Evolutionary conservation across 176 grass and related monocot genomes (phyloP), one percentile per base, ranked within the genome.

Genomic region (Lolium perenne): DNA sequence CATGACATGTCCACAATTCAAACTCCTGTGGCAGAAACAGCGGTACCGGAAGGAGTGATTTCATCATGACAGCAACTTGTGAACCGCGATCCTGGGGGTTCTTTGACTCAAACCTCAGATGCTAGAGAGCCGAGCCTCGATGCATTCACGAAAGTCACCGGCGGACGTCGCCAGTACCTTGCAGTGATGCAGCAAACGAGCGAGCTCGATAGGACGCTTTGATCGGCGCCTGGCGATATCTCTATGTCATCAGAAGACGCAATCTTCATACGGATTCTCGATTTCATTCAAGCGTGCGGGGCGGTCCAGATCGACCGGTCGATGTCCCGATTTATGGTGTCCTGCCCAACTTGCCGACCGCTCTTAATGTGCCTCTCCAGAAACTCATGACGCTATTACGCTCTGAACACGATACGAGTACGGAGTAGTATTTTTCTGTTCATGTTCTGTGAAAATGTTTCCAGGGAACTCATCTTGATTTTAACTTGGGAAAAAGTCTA

Each of bases 261-360:
- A 43, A 43, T 43, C 41, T 43, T 6, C 41, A 43, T 43, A 43
- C 41, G 41, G 17, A 23, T 63, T 40, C 12, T 35, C 11, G 18
- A 48, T 76, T 43, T 81, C 60, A 66, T 41, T 51, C 23, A 23
- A 76, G 70, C 78, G n/a, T 40, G 40, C 76, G 20, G 77, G 68
- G 66, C 68, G 32, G 41, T 41, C 25, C 70, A 61, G 82, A 32
- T 10, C 14, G 53, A 47, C 20, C 49, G 40, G 46, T 41, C 71
- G 41, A 86, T 6, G 79, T 71, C 63, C 13, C 2, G 62, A 73
- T 70, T 66, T 21, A 68, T 74, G 48, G 18, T 50, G 77, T 6
- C 23, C 22, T 11, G 38, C 12, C 58, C 48, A 26, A 50, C 57
- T 47, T 35, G 77, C 69, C 69, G 73, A 59, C 68, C 46, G 55